A percentile compares a stretch with the other conserved stretches of the same genome.
Evolutionary conservation across 768 basidiomycete genomes (phyloP).

Genomic region (Coprinellus aureogranulatus): DNA sequence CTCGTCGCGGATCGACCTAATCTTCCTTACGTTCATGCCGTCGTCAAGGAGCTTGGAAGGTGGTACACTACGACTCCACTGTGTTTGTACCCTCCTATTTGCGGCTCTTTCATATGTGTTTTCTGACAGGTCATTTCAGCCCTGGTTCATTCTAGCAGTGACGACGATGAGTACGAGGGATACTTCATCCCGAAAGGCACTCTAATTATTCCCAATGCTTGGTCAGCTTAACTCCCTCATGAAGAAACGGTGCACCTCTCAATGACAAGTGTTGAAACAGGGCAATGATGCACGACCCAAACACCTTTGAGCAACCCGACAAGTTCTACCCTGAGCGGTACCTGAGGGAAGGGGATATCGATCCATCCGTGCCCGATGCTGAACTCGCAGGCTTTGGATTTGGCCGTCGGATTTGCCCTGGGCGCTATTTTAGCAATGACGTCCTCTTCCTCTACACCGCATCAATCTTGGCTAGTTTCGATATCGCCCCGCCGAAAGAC

Average conservation of each 20-base stretch:
- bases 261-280: conserved; percentile 7
- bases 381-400: conserved; percentile 25
- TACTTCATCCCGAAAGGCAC: conserved; percentile 35
- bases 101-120: conserved; percentile 18
- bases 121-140: conserved; percentile 11
- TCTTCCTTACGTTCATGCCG: conserved; percentile 33
- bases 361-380: conserved; percentile 18
- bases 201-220: conserved; percentile 29
- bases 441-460: conserved; percentile 29
- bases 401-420: conserved; percentile 38
- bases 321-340: conserved; percentile 27
- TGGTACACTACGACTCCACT: conserved; percentile 32
- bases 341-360: conserved; percentile 23
- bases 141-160: background rate
- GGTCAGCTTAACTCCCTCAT: conserved; percentile 14
- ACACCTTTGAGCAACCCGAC: conserved; percentile 21
- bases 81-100: conserved; percentile 22
- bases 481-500: conserved; percentile 8
- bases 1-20: conserved; percentile 25
- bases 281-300: conserved; percentile 25
- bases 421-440: conserved; percentile 39
- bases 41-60: conserved; percentile 34
- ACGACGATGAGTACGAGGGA: conserved; percentile 16
- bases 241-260: background rate
- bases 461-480: conserved; percentile 15